Evolutionary conservation across 2,329 filamentous ascomycete species (phyloP).

Genomic region (Periconia sp.): DNA sequence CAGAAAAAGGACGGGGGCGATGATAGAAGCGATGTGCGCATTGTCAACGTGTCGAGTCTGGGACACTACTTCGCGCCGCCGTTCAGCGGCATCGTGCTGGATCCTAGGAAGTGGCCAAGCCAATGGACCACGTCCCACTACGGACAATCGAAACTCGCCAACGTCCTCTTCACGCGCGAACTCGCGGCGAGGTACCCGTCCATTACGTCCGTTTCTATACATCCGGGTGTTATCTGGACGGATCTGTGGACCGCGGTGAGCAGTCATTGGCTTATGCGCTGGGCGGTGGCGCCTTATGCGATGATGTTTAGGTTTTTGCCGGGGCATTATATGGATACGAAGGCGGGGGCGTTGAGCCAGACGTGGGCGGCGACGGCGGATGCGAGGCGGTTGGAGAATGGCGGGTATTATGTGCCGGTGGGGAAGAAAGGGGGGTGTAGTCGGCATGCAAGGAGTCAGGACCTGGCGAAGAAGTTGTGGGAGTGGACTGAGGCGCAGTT

Average conservation of each 20-base stretch:
- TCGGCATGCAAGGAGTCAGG: constrained; percentile 27
- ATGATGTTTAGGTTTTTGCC: constrained; percentile 26
- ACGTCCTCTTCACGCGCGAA: constrained; percentile 50
- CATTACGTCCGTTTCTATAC: constrained; percentile 48
- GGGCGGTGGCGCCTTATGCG: constrained; percentile 28
- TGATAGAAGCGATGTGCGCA: constrained; percentile 45
- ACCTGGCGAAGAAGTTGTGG: constrained; percentile 40
- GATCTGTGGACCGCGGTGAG: constrained; percentile 41
- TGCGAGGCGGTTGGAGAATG: constrained; percentile 42
- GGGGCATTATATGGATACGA: constrained; percentile 28
- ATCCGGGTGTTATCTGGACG: constrained; percentile 54
- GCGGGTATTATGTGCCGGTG: constrained; percentile 46
- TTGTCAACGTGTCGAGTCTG: constrained; percentile 46
- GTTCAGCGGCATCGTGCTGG: constrained; percentile 38
- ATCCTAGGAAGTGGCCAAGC: constrained; percentile 35
- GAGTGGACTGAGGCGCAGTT: constrained; percentile 42
- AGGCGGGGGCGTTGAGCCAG: constrained; percentile 44
- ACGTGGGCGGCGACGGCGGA: constrained; percentile 45
- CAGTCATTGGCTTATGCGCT: constrained; percentile 25
- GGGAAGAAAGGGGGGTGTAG: constrained; percentile 27
- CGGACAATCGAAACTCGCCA: constrained; percentile 54
- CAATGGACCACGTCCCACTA: constrained; percentile 45
- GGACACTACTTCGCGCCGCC: constrained; percentile 23
- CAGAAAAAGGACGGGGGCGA: constrained; percentile 2
- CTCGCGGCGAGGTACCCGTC: constrained; percentile 48